These are phyloP conservation scores for Spathaspora arborariae DNA, from an alignment of 805 yeast genomes.

Conservation along the genomic window DNA sequence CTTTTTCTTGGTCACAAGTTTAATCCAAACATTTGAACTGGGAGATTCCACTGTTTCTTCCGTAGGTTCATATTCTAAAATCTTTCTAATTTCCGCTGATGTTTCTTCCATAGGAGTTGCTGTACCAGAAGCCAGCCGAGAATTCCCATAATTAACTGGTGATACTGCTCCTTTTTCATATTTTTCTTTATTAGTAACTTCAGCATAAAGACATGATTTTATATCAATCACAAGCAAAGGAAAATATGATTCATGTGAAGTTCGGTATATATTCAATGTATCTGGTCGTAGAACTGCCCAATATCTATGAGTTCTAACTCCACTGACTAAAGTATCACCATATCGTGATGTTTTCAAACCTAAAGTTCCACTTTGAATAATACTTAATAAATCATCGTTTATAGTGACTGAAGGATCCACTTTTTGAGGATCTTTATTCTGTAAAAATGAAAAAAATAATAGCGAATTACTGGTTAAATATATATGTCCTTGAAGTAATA, in stretches of 20 bases:
- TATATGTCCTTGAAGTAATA: conserved; percentile 80
- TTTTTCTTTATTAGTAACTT: conserved; percentile 34
- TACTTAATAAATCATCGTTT: conserved; percentile 22
- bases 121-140: not conserved
- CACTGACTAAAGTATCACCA: conserved; percentile 33
- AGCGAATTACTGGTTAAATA: conserved; percentile 64
- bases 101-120: conserved; percentile 1
- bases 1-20: conserved; percentile 49
- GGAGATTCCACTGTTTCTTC: conserved; percentile 27
- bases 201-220: conserved; percentile 58
- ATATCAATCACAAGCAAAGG: conserved; percentile 76
- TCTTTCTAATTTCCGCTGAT: conserved; percentile 3
- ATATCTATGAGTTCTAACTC: conserved; percentile 46
- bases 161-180: conserved; percentile 10
- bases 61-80: conserved; percentile 5
- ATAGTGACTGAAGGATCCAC: conserved; percentile 38
- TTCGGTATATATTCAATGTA: conserved; percentile 62
- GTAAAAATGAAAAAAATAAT: conserved; percentile 70
- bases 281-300: conserved; percentile 80
- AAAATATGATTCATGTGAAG: conserved; percentile 79
- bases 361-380: conserved; percentile 34
- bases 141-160: not conserved
- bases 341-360: conserved; percentile 36
- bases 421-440: not conserved
- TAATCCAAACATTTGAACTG: conserved; percentile 47